Evolutionary conservation across 2,329 filamentous ascomycete species (phyloP), one percentile per base, ranked within the genome.

Genomic region (Myriosclerotinia scirpicola): DNA sequence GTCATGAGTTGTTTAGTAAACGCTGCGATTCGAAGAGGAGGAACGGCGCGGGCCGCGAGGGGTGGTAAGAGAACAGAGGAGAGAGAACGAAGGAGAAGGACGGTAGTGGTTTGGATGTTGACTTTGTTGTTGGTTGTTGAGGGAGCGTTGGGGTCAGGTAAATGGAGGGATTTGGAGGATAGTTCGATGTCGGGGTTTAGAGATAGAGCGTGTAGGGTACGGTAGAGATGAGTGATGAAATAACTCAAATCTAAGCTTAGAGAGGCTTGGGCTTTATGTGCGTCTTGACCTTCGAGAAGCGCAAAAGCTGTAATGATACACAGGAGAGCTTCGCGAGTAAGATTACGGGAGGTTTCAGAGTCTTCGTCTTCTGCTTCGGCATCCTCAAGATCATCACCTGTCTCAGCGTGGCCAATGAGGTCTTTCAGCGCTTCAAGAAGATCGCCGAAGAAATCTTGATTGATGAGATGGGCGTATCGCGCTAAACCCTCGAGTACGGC

Each of bases 361-460:
- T 86, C 83, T 0, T 83, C 80, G 5, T 80, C 82, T 1, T 71
- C 80, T 14, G 82, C 80, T 14, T 77, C 76, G 3, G 80, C 76
- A 14, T 80, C 77, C 11, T 80, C 78, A 2, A 80, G 74, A 50
- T 80, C 77, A 4, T 82, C 82, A 20, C 84, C 81, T 0, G 83
- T 82, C 74, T 90, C 85, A 63, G 90, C 90, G 71, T 93, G 87
- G 5, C 87, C 86, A 73, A 98, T 94, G 54, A 99, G 85, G 70
- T 99, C 95, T 78, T 96, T 96, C 50, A 99, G 83, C 0, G 93
- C 94, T 79, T 98, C 95, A 14, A 99, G 85, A 40, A 99, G 84
- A 76, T 99, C 95, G 38, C 94, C 95, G 74, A 99, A 99, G 82
- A 99, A 98, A 76, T 99, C 92, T 76, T 99, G 93, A 80, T 99